phyloP scores from a whole-genome alignment of 1,139 yeast species.

The Nakaseomyces nivariensis region DNA sequence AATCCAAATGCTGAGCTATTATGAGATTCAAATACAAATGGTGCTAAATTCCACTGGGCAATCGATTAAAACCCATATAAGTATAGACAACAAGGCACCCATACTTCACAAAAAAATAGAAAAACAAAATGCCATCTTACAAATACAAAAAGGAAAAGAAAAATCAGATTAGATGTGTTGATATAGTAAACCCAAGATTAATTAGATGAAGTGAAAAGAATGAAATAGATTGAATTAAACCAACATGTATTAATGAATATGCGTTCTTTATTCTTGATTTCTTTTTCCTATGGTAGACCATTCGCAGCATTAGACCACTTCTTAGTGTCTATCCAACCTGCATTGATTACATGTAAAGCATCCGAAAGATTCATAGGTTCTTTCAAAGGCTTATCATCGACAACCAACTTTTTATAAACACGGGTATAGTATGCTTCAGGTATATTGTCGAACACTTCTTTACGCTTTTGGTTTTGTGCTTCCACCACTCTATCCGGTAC shows the following conservation, averaged over 20 bases:
- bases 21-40: too few species aligned
- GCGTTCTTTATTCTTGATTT: background rate
- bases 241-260: background rate
- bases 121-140: too few species aligned
- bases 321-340: constrained; percentile 61
- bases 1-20: too few species aligned
- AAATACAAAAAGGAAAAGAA: too few species aligned
- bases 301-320: constrained; percentile 45
- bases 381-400: constrained; percentile 47
- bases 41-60: too few species aligned
- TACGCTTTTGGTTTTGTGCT: constrained; percentile 10
- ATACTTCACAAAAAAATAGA: too few species aligned
- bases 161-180: too few species aligned
- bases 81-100: too few species aligned
- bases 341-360: constrained; percentile 47
- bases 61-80: too few species aligned
- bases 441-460: constrained; percentile 21
- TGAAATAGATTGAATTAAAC: background rate
- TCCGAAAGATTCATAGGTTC: constrained; percentile 53
- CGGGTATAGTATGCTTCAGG: constrained; percentile 41
- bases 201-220: background rate
- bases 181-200: too few species aligned
- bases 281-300: constrained; percentile 14
- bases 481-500: constrained; percentile 15
- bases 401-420: constrained; percentile 48